Evolutionary conservation across 768 basidiomycete species (phyloP).

Genomic region (Daedaleopsis nitida): DNA sequence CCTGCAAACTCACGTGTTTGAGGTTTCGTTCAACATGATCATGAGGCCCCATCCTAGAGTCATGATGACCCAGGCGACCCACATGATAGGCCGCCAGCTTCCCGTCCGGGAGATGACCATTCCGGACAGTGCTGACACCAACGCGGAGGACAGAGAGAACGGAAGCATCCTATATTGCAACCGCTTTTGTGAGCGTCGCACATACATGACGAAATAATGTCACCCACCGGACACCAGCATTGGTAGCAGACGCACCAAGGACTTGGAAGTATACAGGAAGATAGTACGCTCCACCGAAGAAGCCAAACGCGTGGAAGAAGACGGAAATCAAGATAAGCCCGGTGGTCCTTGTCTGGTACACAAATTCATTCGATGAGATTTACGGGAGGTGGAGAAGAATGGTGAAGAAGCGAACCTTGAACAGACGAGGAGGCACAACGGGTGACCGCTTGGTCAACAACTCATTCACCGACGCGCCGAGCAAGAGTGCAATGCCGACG

Average conservation of each 20-base stretch:
- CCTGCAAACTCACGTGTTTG: constrained; percentile 43
- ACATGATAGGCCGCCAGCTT: constrained; percentile 62
- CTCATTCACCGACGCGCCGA: constrained; percentile 60
- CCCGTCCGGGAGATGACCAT: constrained; percentile 58
- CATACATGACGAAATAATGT: no score
- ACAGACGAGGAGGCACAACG: constrained; percentile 74
- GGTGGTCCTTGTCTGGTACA: constrained; percentile 69
- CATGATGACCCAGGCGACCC: constrained; percentile 58
- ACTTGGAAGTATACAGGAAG: constrained; percentile 81
- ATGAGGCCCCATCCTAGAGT: constrained; percentile 72
- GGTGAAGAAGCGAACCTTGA: constrained; percentile 48
- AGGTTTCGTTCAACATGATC: constrained; percentile 62
- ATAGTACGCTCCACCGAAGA: constrained; percentile 69
- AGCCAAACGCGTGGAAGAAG: constrained; percentile 65
- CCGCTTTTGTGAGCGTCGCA: background rate
- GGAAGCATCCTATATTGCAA: constrained; percentile 61
- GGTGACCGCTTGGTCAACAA: constrained; percentile 61
- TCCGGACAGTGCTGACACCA: constrained; percentile 59
- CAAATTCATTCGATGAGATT: background rate
- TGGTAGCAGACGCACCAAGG: constrained; percentile 73
- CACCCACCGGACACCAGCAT: constrained; percentile 61
- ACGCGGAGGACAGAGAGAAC: constrained; percentile 62
- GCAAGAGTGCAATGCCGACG: constrained; percentile 55
- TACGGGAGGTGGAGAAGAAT: background rate
- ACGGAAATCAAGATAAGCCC: constrained; percentile 54